Base-by-base conservation (phyloP, 768 basidiomycete species). In the Xerocomellus intermedius region DNA sequence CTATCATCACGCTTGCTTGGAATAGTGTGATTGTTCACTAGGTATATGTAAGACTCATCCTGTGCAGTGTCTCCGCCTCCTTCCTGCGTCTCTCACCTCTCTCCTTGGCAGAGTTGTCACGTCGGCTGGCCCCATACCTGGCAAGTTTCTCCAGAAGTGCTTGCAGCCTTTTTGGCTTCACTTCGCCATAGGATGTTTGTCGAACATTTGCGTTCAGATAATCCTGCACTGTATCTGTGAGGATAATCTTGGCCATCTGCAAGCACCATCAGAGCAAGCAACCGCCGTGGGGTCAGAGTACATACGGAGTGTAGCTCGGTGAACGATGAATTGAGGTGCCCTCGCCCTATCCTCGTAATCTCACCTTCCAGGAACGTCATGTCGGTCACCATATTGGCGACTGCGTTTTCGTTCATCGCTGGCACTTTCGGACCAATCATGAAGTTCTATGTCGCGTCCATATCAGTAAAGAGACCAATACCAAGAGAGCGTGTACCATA, bases 351-450 rank as follows among this genome's bases (percentile, higher is more conserved):
- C 42, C 85, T 76, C 62, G 83, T 85, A 60, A 95, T 82, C 63
- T 94, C 90, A n/a, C 84, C 83, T 59, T 96, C 92, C 50, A 98
- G 78, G 70, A 95, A 97, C 54, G 86, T 84, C 56, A 94, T 82
- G 67, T 98, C 95, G 44, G 89, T 82, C 50, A 89, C 75, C 46
- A 98, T 80, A 61, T 95, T 96, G 32, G 87, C 83, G 41, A 97
- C 79, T 1, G 91, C 94, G 63, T 90, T 87, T 64, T 98, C 94
- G 64, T 96, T 98, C 77, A 95, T 82, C 74, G 80, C 80, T 8
- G 78, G 74, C 24, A 94, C 82, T 55, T 87, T 87, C 4, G 85
- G 79, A 10, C 91, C 90, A 21, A 83, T 82, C 66, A 94, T 71
- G 70, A 92, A 91, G 55, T 85, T 82, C 93, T 95, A 60, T 7